A percentile compares a stretch with the other conserved stretches of the same genome.
phyloP scores from a whole-genome alignment of 1,284 basidiomycete genomes.

The Tranzscheliella williamsii region DNA sequence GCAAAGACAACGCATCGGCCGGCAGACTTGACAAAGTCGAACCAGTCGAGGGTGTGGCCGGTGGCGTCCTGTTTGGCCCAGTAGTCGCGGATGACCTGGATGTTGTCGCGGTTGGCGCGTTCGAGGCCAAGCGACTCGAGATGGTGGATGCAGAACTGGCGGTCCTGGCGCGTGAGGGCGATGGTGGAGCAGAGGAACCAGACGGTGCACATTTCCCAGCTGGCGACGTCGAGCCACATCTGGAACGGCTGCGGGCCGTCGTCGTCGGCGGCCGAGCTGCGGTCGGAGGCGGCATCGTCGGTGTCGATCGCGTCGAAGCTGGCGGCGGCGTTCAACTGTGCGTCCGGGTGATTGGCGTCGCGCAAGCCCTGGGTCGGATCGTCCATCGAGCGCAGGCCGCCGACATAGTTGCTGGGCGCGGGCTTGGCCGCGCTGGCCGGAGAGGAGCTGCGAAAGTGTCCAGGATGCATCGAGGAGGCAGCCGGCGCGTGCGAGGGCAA shows the following conservation, averaged over 20 bases:
- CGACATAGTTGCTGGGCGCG: constrained; percentile 17
- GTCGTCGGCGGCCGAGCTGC: background rate
- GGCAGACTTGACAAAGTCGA: constrained; percentile 23
- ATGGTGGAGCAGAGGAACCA: constrained; percentile 43
- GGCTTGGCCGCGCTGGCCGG: background rate
- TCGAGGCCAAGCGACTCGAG: constrained; percentile 38
- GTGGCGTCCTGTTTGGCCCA: constrained; percentile 36
- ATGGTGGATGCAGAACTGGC: constrained; percentile 33
- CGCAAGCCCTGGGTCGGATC: background rate
- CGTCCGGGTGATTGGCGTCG: background rate
- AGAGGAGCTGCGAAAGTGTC: background rate
- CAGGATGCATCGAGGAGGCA: background rate
- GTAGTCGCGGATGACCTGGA: constrained; percentile 30
- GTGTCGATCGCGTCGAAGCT: background rate
- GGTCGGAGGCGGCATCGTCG: background rate
- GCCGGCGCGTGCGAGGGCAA: constrained; percentile 4
- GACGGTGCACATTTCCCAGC: constrained; percentile 48
- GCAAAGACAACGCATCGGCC: constrained; percentile 29
- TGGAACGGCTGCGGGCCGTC: constrained; percentile 11
- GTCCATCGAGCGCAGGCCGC: constrained; percentile 4
- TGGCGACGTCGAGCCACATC: constrained; percentile 37
- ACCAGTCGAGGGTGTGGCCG: constrained; percentile 39
- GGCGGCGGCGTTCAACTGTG: background rate
- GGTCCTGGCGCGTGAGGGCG: constrained; percentile 21
- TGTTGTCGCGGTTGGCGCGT: constrained; percentile 35